These are phyloP conservation scores for Clonostachys rhizophaga DNA, from an alignment of 2,329 filamentous ascomycete species.

Conservation along the genomic window DNA sequence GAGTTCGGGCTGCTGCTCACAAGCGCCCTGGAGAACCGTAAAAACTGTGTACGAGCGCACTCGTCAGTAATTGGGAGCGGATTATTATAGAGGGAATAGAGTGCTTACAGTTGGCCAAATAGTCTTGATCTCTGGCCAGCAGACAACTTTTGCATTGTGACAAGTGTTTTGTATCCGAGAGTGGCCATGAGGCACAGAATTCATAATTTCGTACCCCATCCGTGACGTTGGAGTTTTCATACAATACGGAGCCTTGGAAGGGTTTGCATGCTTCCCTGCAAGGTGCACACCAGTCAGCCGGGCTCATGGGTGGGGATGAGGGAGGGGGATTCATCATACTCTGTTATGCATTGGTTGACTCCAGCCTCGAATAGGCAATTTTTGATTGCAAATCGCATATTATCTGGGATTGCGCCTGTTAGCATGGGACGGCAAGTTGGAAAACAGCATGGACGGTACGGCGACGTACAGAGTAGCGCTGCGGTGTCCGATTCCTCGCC, in stretches of 20 bases:
- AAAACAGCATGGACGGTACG: too few species aligned
- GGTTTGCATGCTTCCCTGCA: too few species aligned
- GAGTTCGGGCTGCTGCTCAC: slow-evolving; percentile 41
- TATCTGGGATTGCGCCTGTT: too few species aligned
- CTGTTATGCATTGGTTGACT: too few species aligned
- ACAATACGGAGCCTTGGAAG: not conserved
- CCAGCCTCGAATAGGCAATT: too few species aligned
- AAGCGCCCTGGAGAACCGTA: slow-evolving; percentile 49
- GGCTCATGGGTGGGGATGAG: too few species aligned
- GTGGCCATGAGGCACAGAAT: slow-evolving; percentile 48
- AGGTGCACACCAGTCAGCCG: too few species aligned
- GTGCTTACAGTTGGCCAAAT: slow-evolving; percentile 48
- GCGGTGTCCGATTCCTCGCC: slow-evolving; percentile 45
- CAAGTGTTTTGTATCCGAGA: slow-evolving; percentile 26
- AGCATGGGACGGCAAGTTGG: too few species aligned
- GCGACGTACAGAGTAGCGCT: slow-evolving; percentile 47
- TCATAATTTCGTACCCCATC: slow-evolving; percentile 19
- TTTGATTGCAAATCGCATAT: too few species aligned
- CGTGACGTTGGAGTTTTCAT: slow-evolving; percentile 6
- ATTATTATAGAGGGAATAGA: not conserved
- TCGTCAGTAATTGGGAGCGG: not conserved
- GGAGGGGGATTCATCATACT: too few species aligned
- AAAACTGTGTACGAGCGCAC: slow-evolving; percentile 25
- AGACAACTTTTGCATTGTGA: slow-evolving; percentile 43
- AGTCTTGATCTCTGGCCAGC: slow-evolving; percentile 23